phyloP scores from a whole-genome alignment of 1,284 basidiomycete species.

The Grifola frondosa region DNA sequence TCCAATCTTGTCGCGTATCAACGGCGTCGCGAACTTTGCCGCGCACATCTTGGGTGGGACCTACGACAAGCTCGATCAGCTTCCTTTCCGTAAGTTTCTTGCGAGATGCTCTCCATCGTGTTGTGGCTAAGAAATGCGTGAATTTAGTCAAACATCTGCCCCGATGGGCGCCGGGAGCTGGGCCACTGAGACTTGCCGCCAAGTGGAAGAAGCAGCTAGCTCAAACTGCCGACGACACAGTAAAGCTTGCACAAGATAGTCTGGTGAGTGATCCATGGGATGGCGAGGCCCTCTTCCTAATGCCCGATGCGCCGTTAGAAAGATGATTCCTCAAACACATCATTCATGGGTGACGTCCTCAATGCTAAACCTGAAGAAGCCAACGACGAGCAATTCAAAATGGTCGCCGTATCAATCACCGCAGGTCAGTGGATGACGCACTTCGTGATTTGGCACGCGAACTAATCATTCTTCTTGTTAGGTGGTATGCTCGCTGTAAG shows the following conservation, averaged over 20 bases:
- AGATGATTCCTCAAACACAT: constrained; percentile 6
- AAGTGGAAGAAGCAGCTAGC: constrained; percentile 20
- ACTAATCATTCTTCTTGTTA: neutral
- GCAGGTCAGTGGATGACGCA: constrained; percentile 16
- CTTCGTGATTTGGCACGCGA: neutral
- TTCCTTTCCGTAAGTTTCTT: constrained; percentile 25
- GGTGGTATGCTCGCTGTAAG: no score
- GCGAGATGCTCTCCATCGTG: no score
- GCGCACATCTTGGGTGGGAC: constrained; percentile 28
- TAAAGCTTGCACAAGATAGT: constrained; percentile 14
- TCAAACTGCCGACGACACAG: constrained; percentile 17
- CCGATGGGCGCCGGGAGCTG: constrained; percentile 34
- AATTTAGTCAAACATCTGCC: no score
- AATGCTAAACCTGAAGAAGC: constrained; percentile 6
- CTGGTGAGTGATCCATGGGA: no score
- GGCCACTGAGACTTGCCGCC: constrained; percentile 17
- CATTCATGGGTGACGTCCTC: constrained; percentile 28
- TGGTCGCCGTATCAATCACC: constrained; percentile 28
- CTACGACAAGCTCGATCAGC: constrained; percentile 27
- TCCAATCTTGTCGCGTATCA: constrained; percentile 22
- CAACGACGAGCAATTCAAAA: constrained; percentile 18
- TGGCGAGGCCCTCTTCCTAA: neutral
- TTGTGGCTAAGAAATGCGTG: no score
- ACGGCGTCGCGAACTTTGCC: constrained; percentile 24
- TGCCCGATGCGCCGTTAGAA: neutral